These are phyloP conservation scores for Tuber magnatum DNA, from an alignment of 495 filamentous ascomycete genomes.

Conservation along the genomic window DNA sequence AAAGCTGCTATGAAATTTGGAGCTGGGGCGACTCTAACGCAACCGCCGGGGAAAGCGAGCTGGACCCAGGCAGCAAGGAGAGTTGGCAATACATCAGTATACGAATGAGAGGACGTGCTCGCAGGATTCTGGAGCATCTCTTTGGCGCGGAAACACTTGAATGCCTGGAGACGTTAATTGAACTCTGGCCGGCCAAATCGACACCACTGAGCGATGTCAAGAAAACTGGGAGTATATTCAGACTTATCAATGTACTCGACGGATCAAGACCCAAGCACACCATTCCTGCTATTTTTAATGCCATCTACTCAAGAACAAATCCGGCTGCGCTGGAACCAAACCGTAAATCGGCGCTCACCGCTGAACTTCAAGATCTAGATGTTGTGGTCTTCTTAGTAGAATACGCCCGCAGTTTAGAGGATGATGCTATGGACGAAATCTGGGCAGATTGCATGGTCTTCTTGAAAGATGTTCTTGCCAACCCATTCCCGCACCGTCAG, in stretches of 20 bases:
- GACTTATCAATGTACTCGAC: conserved; percentile 81
- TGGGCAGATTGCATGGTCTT: conserved; percentile 94
- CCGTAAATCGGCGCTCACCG: conserved; percentile 78
- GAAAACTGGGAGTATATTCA: conserved; percentile 56
- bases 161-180: conserved; percentile 82
- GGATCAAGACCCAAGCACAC: conserved; percentile 86
- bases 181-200: conserved; percentile 56
- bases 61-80: conserved; percentile 64
- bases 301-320: conserved; percentile 89
- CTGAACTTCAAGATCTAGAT: conserved; percentile 70
- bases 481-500: conserved; percentile 91
- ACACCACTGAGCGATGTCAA: conserved; percentile 41
- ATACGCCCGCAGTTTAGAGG: conserved; percentile 82
- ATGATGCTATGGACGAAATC: conserved; percentile 99
- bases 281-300: conserved; percentile 94
- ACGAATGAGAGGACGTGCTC: conserved; percentile 78
- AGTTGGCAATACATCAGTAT: conserved; percentile 85
- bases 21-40: conserved; percentile 62
- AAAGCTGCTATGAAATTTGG: conserved; percentile 89
- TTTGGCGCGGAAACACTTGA: conserved; percentile 92
- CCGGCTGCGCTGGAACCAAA: conserved; percentile 68
- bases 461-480: conserved; percentile 77
- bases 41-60: conserved; percentile 45
- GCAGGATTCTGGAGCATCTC: conserved; percentile 81
- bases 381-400: conserved; percentile 80